Evolutionary conservation across 2,329 filamentous ascomycete species (phyloP).

Genomic region (Aspergillus terreus): DNA sequence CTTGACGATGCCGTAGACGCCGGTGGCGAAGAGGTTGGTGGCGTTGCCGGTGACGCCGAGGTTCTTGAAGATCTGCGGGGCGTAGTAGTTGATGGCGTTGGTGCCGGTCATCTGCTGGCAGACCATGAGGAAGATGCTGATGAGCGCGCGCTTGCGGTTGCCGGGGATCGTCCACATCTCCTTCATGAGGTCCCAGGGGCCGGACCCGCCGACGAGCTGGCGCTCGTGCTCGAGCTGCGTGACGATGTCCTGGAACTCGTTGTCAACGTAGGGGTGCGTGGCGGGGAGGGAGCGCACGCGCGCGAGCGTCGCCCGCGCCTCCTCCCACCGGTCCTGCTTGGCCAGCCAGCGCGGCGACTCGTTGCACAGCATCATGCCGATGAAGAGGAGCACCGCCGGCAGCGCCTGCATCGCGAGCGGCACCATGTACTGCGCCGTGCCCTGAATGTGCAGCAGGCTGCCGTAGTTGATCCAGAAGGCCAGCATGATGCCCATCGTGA

Average conservation of each 20-base stretch:
- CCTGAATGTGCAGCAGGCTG: constrained; percentile 44
- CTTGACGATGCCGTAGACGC: constrained; percentile 38
- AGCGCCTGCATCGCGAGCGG: constrained; percentile 63
- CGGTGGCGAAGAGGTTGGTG: constrained; percentile 36
- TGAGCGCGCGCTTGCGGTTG: constrained; percentile 52
- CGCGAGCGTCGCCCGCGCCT: constrained; percentile 55
- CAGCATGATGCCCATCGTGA: constrained; percentile 44
- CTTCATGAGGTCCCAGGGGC: constrained; percentile 55
- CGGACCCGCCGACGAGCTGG: constrained; percentile 51
- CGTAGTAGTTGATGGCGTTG: constrained; percentile 38
- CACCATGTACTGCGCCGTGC: constrained; percentile 55
- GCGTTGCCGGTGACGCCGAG: constrained; percentile 34
- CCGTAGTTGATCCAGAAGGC: constrained; percentile 56
- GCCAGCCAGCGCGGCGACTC: constrained; percentile 68
- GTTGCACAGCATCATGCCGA: constrained; percentile 60
- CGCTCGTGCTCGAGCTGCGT: constrained; percentile 61
- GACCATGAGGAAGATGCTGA: constrained; percentile 46
- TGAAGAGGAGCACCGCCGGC: constrained; percentile 58
- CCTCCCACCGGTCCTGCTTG: constrained; percentile 64
- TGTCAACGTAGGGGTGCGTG: constrained; percentile 54
- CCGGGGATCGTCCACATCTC: constrained; percentile 61
- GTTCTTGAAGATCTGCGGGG: constrained; percentile 33
- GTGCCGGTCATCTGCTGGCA: constrained; percentile 49
- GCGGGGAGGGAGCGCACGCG: constrained; percentile 54
- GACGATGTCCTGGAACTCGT: constrained; percentile 60